Base-by-base conservation (phyloP, 768 basidiomycete genomes). In the Kwoniella sp. region DNA sequence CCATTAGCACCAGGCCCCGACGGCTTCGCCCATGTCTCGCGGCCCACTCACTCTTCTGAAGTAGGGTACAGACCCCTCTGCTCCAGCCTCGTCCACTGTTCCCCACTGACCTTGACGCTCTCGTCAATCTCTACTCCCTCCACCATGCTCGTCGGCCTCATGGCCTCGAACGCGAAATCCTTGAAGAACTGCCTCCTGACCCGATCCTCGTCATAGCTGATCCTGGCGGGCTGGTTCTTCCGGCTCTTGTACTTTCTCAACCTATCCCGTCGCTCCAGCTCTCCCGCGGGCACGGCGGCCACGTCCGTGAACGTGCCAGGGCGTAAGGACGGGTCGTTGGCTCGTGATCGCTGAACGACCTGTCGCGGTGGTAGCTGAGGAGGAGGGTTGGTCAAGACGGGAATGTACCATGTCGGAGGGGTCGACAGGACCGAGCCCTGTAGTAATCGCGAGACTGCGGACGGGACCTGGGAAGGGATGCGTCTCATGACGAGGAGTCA, bases 91-190 rank as follows among this genome's bases (percentile, higher is more conserved):
- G 79, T 84, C 95, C 95, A 99, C 19, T 77, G 75, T 41, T 66
- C 60, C 0, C 86, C 89, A 28, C 68, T 73, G 7, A 73, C 58
- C 12, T 59, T 66, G 12, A 47, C 36, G 34, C 56, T 53, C 42
- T 57, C 49, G 7, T 43, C 36, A 7, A 70, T 55, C 23, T 56
- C 60, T 37, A 34, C 29, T 14, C 79, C 79, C 75, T 99, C 95
- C 0, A 88, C 82, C 45, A 99, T 71, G 10, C 81, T 83, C 8
- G 79, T 78, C 1, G 89, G 83, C 36, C 92, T 80, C 75, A 92
- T 87, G 1, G 89, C 86, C 76, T 99, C 92, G 68, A 95, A 95
- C 6, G 95, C 91, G 71, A 95, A 92, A 77, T 99, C 95, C 34
- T 79, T 78, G 78, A 92, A 98, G 79, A 99, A 98, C 71, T 88